These are phyloP conservation scores for Eimeria necatrix DNA, from an alignment of 169 alveolate genomes.

Conservation along the genomic window DNA sequence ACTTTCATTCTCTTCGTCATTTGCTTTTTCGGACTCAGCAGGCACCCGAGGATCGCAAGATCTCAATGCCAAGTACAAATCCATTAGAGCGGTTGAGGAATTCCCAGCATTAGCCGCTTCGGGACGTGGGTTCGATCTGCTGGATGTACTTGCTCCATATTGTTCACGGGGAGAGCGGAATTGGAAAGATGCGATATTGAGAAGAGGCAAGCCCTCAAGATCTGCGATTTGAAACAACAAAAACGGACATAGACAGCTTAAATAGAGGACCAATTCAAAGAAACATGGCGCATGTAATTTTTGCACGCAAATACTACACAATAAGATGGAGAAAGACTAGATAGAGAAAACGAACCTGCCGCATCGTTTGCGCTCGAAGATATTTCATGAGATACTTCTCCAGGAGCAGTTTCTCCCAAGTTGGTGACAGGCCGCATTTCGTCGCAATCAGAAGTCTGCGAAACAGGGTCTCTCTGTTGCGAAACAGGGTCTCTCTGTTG, in stretches of 20 bases:
- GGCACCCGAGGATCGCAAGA: constrained; percentile 5
- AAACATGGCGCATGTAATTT: background rate
- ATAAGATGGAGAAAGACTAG: background rate
- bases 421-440: too few relatives aligned
- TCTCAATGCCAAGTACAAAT: background rate
- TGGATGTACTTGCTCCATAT: background rate
- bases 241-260: background rate
- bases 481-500: background rate
- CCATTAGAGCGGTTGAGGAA: background rate
- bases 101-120: background rate
- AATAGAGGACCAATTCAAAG: too few relatives aligned
- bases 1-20: too few relatives aligned
- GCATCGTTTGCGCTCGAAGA: too few relatives aligned
- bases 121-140: background rate
- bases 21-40: background rate
- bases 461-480: background rate
- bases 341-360: too few relatives aligned
- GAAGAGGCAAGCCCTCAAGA: background rate
- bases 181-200: background rate
- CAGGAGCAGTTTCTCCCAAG: too few relatives aligned
- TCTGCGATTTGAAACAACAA: background rate
- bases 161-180: background rate
- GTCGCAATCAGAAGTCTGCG: too few relatives aligned
- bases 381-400: too few relatives aligned
- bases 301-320: background rate